phyloP scores from a whole-genome alignment of 495 filamentous ascomycete species.

The Penicillium pulvis region DNA sequence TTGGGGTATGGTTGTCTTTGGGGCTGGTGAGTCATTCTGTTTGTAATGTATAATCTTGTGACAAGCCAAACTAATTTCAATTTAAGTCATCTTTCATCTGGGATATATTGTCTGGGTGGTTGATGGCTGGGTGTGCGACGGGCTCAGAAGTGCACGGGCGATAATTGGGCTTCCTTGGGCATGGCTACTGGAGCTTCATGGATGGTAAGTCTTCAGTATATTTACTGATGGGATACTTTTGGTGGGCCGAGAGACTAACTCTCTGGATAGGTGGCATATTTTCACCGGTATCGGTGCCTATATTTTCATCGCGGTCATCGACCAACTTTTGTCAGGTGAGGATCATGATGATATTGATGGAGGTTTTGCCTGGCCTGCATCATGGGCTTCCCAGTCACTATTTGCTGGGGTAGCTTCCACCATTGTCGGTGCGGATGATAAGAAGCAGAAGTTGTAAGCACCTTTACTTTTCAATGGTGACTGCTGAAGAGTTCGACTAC shows the following conservation, averaged over 20 bases:
- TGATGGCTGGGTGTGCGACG: constrained; percentile 29
- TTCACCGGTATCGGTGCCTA: constrained; percentile 52
- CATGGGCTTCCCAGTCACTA: constrained; percentile 13
- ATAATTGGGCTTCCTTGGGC: constrained; percentile 46
- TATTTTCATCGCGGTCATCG: constrained; percentile 2
- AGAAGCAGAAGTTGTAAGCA: not conserved
- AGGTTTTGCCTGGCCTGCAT: constrained; percentile 17
- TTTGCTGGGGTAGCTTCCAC: constrained; percentile 7
- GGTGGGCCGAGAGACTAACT: constrained; percentile 5
- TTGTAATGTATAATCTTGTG: constrained; percentile 4
- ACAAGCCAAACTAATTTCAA: constrained; percentile 4
- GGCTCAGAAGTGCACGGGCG: constrained; percentile 14
- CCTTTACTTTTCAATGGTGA: too few species aligned
- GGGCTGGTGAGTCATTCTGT: constrained; percentile 17
- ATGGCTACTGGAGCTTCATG: constrained; percentile 58
- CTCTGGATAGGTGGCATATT: constrained; percentile 51
- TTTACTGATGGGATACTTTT: not conserved
- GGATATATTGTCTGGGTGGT: constrained; percentile 29
- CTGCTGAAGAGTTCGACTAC: not conserved
- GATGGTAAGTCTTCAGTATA: constrained; percentile 41
- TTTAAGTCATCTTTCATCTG: constrained; percentile 27
- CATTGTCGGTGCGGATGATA: not conserved
- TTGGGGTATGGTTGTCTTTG: constrained; percentile 22
- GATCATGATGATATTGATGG: constrained; percentile 2
- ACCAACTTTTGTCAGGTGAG: constrained; percentile 10